phyloP scores from a whole-genome alignment of 2,329 filamentous ascomycete genomes.

The Sporothrix humicola region DNA sequence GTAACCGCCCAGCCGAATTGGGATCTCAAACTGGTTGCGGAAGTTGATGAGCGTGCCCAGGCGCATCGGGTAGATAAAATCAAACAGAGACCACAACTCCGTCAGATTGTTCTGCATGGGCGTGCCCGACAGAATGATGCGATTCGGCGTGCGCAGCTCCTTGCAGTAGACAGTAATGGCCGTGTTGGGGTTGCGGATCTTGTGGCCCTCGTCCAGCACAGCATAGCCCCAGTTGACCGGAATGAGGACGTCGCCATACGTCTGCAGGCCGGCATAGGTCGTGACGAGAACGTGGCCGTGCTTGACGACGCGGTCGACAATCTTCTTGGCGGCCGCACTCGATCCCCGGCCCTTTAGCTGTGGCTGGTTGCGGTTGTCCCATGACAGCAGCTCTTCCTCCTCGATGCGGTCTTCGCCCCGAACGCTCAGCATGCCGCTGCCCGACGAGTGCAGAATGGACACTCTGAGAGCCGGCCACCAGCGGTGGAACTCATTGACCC shows the following conservation, averaged over 20 bases:
- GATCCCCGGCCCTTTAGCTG: conserved; percentile 50
- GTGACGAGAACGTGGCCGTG: conserved; percentile 94
- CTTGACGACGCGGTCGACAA: conserved; percentile 79
- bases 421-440: conserved; percentile 81
- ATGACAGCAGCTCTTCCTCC: conserved; percentile 62
- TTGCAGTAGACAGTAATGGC: conserved; percentile 96
- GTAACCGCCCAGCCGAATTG: conserved; percentile 91
- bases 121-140: conserved; percentile 92
- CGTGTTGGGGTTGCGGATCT: conserved; percentile 95
- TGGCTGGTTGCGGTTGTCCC: conserved; percentile 47
- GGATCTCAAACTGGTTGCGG: conserved; percentile 87
- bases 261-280: conserved; percentile 94
- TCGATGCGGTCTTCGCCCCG: conserved; percentile 43
- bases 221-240: conserved; percentile 90
- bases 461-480: conserved; percentile 99
- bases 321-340: conserved; percentile 73
- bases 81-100: conserved; percentile 96
- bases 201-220: conserved; percentile 95
- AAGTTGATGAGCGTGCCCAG: conserved; percentile 91
- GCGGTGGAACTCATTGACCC: conserved; percentile 97
- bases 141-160: conserved; percentile 85
- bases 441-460: conserved; percentile 92
- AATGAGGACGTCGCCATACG: conserved; percentile 81
- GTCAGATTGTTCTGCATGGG: conserved; percentile 97
- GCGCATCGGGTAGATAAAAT: conserved; percentile 97